Evolutionary conservation across 768 basidiomycete genomes (phyloP).

Genomic region (Naematelia aurantialba): DNA sequence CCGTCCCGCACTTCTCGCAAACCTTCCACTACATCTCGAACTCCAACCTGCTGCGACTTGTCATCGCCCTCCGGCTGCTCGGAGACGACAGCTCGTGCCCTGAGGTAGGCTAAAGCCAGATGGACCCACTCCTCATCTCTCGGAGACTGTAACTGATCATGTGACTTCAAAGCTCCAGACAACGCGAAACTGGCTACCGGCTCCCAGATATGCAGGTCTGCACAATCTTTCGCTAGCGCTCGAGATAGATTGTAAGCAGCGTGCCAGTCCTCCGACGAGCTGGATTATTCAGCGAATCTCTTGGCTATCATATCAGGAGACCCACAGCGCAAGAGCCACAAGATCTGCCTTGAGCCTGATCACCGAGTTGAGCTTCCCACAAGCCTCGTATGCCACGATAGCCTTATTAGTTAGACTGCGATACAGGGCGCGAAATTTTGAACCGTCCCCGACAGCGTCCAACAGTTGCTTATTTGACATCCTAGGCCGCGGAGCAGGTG

Average conservation of each 20-base stretch:
- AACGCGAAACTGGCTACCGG: constrained; percentile 67
- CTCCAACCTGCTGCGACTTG: constrained; percentile 4
- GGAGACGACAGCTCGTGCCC: constrained; percentile 52
- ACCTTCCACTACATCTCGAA: constrained; percentile 14
- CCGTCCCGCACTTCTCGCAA: constrained; percentile 28
- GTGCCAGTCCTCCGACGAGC: constrained; percentile 25
- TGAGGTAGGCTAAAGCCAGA: constrained; percentile 70
- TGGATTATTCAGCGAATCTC: constrained; percentile 5
- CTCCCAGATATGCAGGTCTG: constrained; percentile 31
- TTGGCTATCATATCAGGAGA: constrained; percentile 10
- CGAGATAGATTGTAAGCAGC: constrained; percentile 34
- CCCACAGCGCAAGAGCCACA: constrained; percentile 85
- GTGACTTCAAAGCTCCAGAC: constrained; percentile 66
- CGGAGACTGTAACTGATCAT: constrained; percentile 58
- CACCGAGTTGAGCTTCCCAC: constrained; percentile 80
- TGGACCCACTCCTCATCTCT: constrained; percentile 77
- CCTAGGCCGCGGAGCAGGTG: constrained; percentile 31
- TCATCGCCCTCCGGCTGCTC: neutral
- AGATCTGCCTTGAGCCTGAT: constrained; percentile 78
- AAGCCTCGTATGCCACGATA: constrained; percentile 76
- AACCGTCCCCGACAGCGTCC: constrained; percentile 58
- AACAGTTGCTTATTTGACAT: constrained; percentile 66
- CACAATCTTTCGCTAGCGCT: constrained; percentile 26
- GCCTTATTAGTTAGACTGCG: constrained; percentile 69
- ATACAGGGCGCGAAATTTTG: constrained; percentile 75